Evolutionary conservation across 1,284 basidiomycete genomes (phyloP), one percentile per base, ranked within the genome.

Genomic region (Trichosporon sp.): DNA sequence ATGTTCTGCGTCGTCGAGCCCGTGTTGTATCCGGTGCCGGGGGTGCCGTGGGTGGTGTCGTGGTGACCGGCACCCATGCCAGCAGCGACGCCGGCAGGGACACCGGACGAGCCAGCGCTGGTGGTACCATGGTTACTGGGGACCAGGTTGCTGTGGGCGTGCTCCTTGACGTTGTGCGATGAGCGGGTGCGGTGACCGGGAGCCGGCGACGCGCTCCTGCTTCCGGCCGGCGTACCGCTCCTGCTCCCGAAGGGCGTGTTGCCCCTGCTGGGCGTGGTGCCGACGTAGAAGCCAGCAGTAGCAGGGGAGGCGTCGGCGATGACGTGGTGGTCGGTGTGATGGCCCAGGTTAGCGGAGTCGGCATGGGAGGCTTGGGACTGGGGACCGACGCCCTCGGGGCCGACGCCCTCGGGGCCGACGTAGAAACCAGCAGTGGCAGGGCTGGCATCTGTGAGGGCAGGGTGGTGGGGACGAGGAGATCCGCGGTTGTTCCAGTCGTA

Each of bases 1-100:
- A 73, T 75, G 8, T 70, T 68, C 2, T 76, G 75, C 8, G 78
- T 76, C 7, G 75, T 74, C 1, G 72, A 64, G 27, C 68, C 69
- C 23, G 64, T 72, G 25, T 66, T 68, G 29, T 70, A 65, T 32
- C 27, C 60, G 1, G 68, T 44, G 3, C 56, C 23, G 27, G 68
- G 31, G 2, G 62, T 51, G 38, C 15, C 42, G 18, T 42, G 35
- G 12, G 34, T 70, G 38, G 58, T 38, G 35, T 64, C 60, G 60
- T 60, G 18, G 62, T 31, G 58, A 15, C 29, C 32, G 4, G 58
- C 58, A 15, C 18, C 58, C 4, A 60, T 13, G 25, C 29, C 63
- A 5, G 47, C 23, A 2, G 64, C 38, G 18, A 42, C 38, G 8
- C 18, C 4, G 38, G 38, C 38, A 3, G 38, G n/a, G 38, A 42